phyloP scores from a whole-genome alignment of 2,329 filamentous ascomycete genomes.

The Arthrobotrys sphaeroides region DNA sequence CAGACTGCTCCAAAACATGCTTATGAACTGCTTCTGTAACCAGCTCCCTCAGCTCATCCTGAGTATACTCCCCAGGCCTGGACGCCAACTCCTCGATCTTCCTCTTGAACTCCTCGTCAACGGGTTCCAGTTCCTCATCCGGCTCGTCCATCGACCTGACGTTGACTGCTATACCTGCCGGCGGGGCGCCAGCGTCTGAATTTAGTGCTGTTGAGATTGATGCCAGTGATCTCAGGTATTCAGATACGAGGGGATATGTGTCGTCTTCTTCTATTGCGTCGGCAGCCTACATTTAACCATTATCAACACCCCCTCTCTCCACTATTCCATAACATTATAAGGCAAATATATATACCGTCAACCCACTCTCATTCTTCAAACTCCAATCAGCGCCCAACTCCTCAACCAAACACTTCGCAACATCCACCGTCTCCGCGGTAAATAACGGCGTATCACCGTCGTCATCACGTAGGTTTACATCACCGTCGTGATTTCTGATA shows the following conservation, averaged over 20 bases:
- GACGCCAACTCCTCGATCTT: constrained; percentile 89
- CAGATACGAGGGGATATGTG: constrained; percentile 78
- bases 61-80: constrained; percentile 81
- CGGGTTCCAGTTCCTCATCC: constrained; percentile 70
- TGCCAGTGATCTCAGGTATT: constrained; percentile 69
- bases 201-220: constrained; percentile 58
- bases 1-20: constrained; percentile 66
- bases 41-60: constrained; percentile 78
- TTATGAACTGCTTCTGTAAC: constrained; percentile 81
- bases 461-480: constrained; percentile 84
- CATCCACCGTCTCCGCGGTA: constrained; percentile 81
- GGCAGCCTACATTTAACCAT: constrained; percentile 56
- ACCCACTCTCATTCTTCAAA: constrained; percentile 75
- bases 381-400: constrained; percentile 77
- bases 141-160: constrained; percentile 76
- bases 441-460: constrained; percentile 95
- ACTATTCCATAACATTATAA: no score
- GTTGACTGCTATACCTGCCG: constrained; percentile 79
- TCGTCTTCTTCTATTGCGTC: constrained; percentile 82
- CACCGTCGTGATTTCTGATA: constrained; percentile 77
- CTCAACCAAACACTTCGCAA: constrained; percentile 81
- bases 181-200: constrained; percentile 66
- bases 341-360: constrained; percentile 80
- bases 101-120: constrained; percentile 82
- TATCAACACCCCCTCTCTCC: no score